Base-by-base conservation (phyloP, 2,329 filamentous ascomycete species). In the Orbilia javanica region DNA sequence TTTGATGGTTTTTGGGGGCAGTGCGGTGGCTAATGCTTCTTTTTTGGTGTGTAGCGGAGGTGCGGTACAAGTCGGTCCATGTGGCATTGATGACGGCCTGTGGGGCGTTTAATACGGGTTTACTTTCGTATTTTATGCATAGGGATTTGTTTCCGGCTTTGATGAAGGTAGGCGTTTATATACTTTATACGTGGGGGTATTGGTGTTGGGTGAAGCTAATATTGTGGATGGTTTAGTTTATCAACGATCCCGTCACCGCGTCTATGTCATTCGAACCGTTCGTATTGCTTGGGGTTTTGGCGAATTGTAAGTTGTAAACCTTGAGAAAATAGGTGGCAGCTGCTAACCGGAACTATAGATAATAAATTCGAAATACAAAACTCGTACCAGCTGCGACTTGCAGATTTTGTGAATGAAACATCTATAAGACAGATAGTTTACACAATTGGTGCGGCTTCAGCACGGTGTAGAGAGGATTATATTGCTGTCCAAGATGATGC, bases 311-410 rank as follows among this genome's bases (percentile, higher is more conserved):
- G 81, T 71, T 50, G 18, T 48, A 13, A 27, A 13, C 31, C 8
- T 50, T 50, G 7, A 50, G 11, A 5, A 39, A 39, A 2, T 39
- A 13, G 36, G 13, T 27, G 5, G 18, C 25, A 3, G 10, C 36
- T 57, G 4, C 18, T 46, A 13, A 46, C 31, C 18, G 36, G 15
- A 11, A 36, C 10, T 10, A 48, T 48, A 82, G 81, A 98, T 88
- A 98, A 99, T 88, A 99, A 98, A 84, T 99, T 99, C 82, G 96
- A 99, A 84, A 95, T 96, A 72, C 94, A 97, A 83, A 99, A 99
- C 81, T 95, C 95, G 0, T 99, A 99, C 82, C 92, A 96, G 82
- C 86, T 96, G 79, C 92, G 95, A 29, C 88, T 99, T 15, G 94
- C 95, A 81, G 94, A 98, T 84, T 98, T 98, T 84, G 93, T 97